phyloP scores from a whole-genome alignment of 129 eudicot species.

The Escallonia rubra region DNA sequence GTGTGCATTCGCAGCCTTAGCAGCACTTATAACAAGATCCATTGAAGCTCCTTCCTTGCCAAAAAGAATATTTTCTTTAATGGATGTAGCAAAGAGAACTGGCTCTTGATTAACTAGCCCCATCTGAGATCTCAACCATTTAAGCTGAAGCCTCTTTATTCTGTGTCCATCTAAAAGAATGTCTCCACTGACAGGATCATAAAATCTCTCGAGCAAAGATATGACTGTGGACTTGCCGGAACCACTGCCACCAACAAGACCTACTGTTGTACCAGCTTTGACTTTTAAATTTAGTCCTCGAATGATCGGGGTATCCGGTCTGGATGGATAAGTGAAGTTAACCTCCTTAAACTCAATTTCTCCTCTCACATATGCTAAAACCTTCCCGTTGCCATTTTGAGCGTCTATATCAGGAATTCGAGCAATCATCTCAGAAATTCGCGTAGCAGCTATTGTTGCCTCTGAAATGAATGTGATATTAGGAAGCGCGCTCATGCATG shows the following conservation, averaged over 20 bases:
- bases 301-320: not conserved
- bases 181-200: not conserved
- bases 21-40: not conserved
- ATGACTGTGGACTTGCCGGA: conserved; percentile 4
- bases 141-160: not conserved
- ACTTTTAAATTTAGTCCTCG: not conserved
- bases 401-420: not conserved
- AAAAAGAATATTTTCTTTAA: conserved; percentile 3
- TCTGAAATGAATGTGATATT: not conserved
- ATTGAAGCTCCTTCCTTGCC: not conserved
- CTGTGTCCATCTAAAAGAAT: not conserved
- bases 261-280: not conserved
- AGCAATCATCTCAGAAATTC: not conserved
- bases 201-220: conserved; percentile 1
- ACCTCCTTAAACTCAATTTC: not conserved
- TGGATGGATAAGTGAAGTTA: not conserved
- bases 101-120: not conserved
- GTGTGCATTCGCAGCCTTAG: not conserved
- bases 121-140: not conserved
- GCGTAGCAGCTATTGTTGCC: not conserved
- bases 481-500: not conserved
- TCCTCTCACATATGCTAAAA: not conserved
- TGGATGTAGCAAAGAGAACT: not conserved
- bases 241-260: not conserved
- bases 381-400: not conserved